Evolutionary conservation across 2,329 filamentous ascomycete species (phyloP).

Genomic region (Pseudogymnoascus sp.): DNA sequence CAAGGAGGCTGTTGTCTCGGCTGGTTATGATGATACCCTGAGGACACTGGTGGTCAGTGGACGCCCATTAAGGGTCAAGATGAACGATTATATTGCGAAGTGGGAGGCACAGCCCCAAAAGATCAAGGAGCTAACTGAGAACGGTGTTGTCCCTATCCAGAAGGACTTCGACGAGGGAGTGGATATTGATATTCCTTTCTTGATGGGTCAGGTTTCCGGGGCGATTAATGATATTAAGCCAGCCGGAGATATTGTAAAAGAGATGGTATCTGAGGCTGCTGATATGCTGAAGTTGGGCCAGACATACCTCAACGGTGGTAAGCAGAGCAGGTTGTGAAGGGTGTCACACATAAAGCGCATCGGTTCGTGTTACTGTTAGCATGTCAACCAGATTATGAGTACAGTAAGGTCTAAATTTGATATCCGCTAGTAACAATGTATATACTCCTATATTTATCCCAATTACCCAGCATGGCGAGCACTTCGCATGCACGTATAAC

Average conservation of each 20-base stretch:
- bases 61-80: slow-evolving; percentile 67
- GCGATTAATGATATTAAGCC: slow-evolving; percentile 70
- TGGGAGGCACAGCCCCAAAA: slow-evolving; percentile 73
- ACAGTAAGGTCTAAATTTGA: slow-evolving; percentile 6
- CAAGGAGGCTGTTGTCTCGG: slow-evolving; percentile 75
- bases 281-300: slow-evolving; percentile 55
- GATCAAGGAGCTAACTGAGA: slow-evolving; percentile 65
- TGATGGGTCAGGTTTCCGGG: slow-evolving; percentile 92
- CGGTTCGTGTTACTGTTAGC: not conserved
- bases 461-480: slow-evolving; percentile 25
- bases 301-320: slow-evolving; percentile 43
- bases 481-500: slow-evolving; percentile 28
- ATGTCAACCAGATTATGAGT: slow-evolving; percentile 8
- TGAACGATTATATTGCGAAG: slow-evolving; percentile 71
- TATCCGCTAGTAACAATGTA: not conserved
- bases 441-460: slow-evolving; percentile 10
- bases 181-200: slow-evolving; percentile 74
- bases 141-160: slow-evolving; percentile 71
- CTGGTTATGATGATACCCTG: slow-evolving; percentile 69
- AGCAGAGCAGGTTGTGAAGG: slow-evolving; percentile 30
- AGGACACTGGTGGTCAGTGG: slow-evolving; percentile 77
- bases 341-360: not conserved
- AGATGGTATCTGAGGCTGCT: slow-evolving; percentile 76
- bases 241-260: slow-evolving; percentile 73
- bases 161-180: slow-evolving; percentile 74